Conservation (phyloP, 352 stramenopile genomes). For the Pythium aristosporum region DNA sequence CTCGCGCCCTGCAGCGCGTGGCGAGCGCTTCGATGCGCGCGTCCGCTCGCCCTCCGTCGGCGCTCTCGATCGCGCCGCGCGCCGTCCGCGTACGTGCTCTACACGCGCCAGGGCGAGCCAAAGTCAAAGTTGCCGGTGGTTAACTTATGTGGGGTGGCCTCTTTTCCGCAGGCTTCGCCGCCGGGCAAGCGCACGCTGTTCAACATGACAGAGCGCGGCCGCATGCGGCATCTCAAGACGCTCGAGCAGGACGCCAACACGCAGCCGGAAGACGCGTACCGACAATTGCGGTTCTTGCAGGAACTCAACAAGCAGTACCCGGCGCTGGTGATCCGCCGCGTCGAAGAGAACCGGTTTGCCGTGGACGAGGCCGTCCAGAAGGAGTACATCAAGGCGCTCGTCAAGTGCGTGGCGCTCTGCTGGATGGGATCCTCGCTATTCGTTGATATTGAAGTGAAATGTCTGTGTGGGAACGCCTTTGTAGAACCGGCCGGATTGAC, state of each 20-base stretch:
- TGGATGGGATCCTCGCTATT: too few species aligned
- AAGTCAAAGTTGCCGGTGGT: neutral
- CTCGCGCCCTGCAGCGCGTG: slow-evolving; percentile 33
- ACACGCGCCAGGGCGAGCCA: neutral
- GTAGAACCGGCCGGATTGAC: slow-evolving; percentile 75
- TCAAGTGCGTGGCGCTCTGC: slow-evolving; percentile 48
- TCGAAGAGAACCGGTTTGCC: slow-evolving; percentile 83
- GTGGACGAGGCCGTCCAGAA: slow-evolving; percentile 80
- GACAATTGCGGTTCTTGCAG: slow-evolving; percentile 82
- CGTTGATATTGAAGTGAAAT: too few species aligned
- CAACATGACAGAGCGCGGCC: slow-evolving; percentile 71
- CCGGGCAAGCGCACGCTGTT: slow-evolving; percentile 64
- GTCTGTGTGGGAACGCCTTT: neutral
- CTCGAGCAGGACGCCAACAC: slow-evolving; percentile 82
- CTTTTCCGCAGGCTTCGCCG: neutral
- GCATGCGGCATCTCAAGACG: slow-evolving; percentile 82
- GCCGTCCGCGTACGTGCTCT: slow-evolving; percentile 23
- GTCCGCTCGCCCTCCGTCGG: slow-evolving; percentile 10
- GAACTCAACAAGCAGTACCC: slow-evolving; percentile 88
- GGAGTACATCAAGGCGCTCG: slow-evolving; percentile 89
- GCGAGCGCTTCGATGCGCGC: slow-evolving; percentile 28
- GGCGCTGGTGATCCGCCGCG: slow-evolving; percentile 75
- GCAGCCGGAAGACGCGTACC: slow-evolving; percentile 67
- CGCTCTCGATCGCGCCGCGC: slow-evolving; percentile 11
- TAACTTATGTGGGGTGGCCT: neutral